Conservation (phyloP, 306 rosid species). For the Cicer yamashitae region DNA sequence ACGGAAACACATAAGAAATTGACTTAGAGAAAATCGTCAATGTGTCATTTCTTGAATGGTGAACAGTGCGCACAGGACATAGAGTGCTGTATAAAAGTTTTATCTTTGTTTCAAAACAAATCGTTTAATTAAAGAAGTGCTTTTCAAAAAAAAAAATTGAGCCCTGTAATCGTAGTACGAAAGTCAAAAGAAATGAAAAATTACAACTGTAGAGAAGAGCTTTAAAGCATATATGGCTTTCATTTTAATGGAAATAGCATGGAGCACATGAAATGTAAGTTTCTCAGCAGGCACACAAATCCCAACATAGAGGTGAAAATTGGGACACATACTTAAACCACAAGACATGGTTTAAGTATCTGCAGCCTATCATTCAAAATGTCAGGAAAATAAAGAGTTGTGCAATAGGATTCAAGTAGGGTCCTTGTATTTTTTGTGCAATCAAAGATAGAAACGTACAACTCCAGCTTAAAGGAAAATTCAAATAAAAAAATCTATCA, state of each 20-base stretch:
- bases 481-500: not conserved
- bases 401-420: slow-evolving; percentile 11
- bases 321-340: not conserved
- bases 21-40: not conserved
- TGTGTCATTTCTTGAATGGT: not conserved
- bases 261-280: not conserved
- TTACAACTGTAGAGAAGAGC: not conserved
- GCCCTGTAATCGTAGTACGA: not conserved
- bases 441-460: slow-evolving; percentile 3
- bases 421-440: not conserved
- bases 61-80: not conserved
- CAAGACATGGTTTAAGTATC: not conserved
- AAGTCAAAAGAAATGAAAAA: slow-evolving; percentile 5
- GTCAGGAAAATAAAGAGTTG: not conserved
- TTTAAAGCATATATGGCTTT: not conserved
- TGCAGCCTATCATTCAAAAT: not conserved
- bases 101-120: not conserved
- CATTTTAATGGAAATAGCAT: not conserved
- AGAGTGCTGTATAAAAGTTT: not conserved
- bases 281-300: not conserved
- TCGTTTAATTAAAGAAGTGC: not conserved
- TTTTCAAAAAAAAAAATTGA: not conserved
- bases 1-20: not conserved
- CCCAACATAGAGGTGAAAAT: not conserved
- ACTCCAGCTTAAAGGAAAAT: not conserved